A percentile compares a stretch with the other conserved stretches of the same genome.
Evolutionary conservation across 441 rosid species (phyloP).

Genomic region (Adansonia rubrostipa): DNA sequence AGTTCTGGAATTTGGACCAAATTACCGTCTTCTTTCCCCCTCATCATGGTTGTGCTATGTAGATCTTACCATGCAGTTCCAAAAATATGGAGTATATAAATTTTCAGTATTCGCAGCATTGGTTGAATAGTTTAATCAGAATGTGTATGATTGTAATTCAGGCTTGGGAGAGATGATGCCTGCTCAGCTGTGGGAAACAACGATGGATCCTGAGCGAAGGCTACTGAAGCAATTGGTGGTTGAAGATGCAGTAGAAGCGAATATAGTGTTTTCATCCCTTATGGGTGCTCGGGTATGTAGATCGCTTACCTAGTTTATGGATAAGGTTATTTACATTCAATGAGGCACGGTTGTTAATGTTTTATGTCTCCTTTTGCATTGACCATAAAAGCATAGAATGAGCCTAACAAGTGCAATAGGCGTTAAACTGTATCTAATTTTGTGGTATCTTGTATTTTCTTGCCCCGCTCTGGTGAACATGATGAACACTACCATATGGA

Average conservation of each 20-base stretch:
- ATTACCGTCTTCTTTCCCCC: neutral
- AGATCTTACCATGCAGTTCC: neutral
- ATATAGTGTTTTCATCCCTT: slow-evolving; percentile 69
- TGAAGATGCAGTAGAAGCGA: slow-evolving; percentile 76
- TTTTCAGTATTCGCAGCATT: neutral
- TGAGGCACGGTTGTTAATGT: neutral
- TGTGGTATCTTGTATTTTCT: neutral
- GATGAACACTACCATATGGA: neutral
- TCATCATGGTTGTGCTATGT: neutral
- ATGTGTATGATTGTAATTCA: slow-evolving; percentile 35
- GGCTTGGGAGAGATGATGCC: slow-evolving; percentile 99
- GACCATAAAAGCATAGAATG: neutral
- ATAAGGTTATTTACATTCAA: neutral
- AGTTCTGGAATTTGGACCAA: neutral
- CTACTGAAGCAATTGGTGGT: slow-evolving; percentile 72
- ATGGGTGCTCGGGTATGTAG: slow-evolving; percentile 81
- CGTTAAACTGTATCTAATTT: neutral
- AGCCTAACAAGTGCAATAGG: neutral
- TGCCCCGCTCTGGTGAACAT: neutral
- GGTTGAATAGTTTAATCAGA: neutral
- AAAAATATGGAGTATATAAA: neutral
- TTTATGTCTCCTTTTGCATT: too few species aligned
- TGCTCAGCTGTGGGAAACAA: slow-evolving; percentile 87
- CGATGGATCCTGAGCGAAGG: slow-evolving; percentile 79
- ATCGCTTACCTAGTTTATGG: neutral